A percentile compares a stretch with the other conserved stretches of the same genome.
Evolutionary conservation across 2,329 filamentous ascomycete genomes (phyloP).

Genomic region (Sporothrix curviconia): DNA sequence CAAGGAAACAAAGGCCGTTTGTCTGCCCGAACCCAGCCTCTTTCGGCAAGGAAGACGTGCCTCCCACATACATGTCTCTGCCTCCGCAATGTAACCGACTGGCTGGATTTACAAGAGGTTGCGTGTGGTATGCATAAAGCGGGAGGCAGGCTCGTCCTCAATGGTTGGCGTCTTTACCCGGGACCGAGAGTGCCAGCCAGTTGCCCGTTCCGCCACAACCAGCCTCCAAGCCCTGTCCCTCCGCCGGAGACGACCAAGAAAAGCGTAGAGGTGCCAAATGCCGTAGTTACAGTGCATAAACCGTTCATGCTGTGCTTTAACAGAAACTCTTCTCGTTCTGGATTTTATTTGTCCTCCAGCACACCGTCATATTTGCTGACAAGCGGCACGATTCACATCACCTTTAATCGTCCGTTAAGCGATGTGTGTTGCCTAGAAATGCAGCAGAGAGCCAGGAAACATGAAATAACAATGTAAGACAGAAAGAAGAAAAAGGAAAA

Average conservation of each 20-base stretch:
- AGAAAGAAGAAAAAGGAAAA: neutral
- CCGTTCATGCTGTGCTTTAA: neutral
- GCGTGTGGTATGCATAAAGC: neutral
- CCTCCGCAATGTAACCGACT: slow-evolving; percentile 1
- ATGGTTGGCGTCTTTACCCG: neutral
- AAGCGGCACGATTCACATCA: too few relatives aligned
- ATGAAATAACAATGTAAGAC: too few relatives aligned
- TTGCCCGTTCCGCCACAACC: neutral
- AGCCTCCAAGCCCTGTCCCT: neutral
- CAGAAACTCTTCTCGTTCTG: neutral
- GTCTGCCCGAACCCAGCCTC: slow-evolving; percentile 2
- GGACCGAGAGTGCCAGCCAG: slow-evolving; percentile 1
- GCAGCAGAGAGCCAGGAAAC: neutral
- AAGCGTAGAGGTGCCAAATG: neutral
- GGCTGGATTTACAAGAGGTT: neutral
- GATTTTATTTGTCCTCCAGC: neutral
- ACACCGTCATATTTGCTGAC: too few relatives aligned
- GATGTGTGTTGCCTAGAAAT: neutral
- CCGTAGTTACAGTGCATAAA: neutral
- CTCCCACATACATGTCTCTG: neutral
- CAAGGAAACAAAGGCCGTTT: too few relatives aligned
- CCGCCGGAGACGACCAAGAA: neutral
- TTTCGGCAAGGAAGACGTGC: too few relatives aligned
- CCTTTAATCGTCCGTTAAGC: too few relatives aligned
- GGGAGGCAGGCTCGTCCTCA: neutral